phyloP scores from a whole-genome alignment of 306 rosid genomes.

The Pterocarpus macrocarpus region DNA sequence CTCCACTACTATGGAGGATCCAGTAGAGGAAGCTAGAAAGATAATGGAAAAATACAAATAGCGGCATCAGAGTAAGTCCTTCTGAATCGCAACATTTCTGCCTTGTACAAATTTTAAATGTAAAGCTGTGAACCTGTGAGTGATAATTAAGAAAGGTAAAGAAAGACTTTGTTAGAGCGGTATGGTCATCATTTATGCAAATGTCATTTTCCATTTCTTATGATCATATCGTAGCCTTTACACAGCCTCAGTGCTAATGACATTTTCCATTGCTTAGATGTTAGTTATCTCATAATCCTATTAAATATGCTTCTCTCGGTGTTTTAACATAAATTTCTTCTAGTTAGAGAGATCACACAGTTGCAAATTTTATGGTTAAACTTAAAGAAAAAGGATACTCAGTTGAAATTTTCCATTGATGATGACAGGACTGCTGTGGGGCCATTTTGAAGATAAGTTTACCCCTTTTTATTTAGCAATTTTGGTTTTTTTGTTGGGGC shows the following conservation, averaged over 20 bases:
- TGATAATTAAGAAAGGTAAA: slow-evolving; percentile 22
- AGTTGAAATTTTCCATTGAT: slow-evolving; percentile 2
- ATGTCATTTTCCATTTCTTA: slow-evolving; percentile 25
- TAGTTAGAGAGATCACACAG: neutral
- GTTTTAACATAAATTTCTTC: neutral
- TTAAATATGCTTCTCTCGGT: neutral
- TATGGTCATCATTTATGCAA: slow-evolving; percentile 15
- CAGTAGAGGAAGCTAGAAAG: slow-evolving; percentile 87
- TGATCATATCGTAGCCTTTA: slow-evolving; percentile 4
- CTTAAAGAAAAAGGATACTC: neutral
- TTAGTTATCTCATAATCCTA: neutral
- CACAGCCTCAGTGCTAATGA: slow-evolving; percentile 19
- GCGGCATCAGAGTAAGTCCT: slow-evolving; percentile 43
- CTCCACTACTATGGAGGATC: slow-evolving; percentile 64
- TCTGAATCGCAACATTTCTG: slow-evolving; percentile 42
- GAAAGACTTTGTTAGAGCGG: slow-evolving; percentile 14
- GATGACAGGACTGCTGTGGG: neutral
- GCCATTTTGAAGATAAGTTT: neutral
- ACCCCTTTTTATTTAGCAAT: neutral
- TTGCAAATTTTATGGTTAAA: slow-evolving; percentile 22
- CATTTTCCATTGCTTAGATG: slow-evolving; percentile 26
- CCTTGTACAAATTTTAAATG: slow-evolving; percentile 28
- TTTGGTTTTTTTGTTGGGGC: neutral
- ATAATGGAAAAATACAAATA: slow-evolving; percentile 98
- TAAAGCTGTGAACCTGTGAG: slow-evolving; percentile 37